Base-by-base conservation (phyloP, 768 basidiomycete species). In the Tephrocybe sp. region DNA sequence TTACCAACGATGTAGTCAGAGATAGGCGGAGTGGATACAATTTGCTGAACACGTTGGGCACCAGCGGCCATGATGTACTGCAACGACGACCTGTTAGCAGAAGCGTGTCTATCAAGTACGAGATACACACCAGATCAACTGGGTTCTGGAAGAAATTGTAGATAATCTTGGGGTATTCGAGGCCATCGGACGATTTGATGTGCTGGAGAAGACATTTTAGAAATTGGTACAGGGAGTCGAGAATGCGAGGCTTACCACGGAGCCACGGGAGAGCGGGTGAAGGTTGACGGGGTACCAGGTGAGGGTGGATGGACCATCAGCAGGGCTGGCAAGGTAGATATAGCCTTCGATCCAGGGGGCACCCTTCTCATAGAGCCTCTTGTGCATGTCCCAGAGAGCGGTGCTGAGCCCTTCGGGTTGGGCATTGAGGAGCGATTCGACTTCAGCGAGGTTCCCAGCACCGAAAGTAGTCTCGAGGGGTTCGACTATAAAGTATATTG, bases 71-170 rank as follows among this genome's bases (percentile, higher is more conserved):
- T 47, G 34, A 47, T 25, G 36, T 47, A 47, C 46, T 47, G 15
- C 1, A 14, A 17, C 12, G 23, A 23, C 3, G 1, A 24, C n/a
- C n/a, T 11, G 24, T 21, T 12, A 41, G 40, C 7, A 8, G 12
- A 11, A 24, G 23, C 10, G 24, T 5, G 11, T 24, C 11, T 1
- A 23, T 24, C 8, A 24, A 3, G 20, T 21, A n/a, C 4, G 15
- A 36, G 15, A 3, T 15, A 25, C 24, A n/a, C 17, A 47, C 46
- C 34, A 47, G 17, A 26, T 47, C 46, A 24, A 47, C 34, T n/a
- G 46, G 46, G 36, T 47, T 28, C 25, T 47, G 46, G 46, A 47
- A 47, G n/a, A 47, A 47, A 21, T 47, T 47, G 36, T 47, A 47
- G n/a, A 38, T 5, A n/a, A 47, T 47, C 36, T 47, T 38, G 34